Evolutionary conservation across 495 filamentous ascomycete species (phyloP).

Genomic region (Hypomontagnella submonticulosa): DNA sequence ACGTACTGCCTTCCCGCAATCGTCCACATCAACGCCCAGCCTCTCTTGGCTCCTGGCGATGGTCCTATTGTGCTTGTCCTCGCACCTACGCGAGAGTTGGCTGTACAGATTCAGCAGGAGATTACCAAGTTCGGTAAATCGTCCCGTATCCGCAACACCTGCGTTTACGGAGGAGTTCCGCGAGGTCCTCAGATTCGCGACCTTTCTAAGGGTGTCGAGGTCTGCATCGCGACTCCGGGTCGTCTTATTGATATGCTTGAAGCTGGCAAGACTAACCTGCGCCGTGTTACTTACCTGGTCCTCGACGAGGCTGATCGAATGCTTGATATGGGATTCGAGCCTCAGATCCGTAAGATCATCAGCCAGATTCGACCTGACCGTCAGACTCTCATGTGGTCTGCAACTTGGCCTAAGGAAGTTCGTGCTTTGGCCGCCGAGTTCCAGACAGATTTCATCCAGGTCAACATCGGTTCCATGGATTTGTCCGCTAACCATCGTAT

Average conservation of each 20-base stretch:
- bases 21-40: conserved; percentile 99
- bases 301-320: conserved; percentile 91
- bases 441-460: conserved; percentile 96
- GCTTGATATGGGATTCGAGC: conserved; percentile 93
- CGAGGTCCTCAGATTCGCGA: conserved; percentile 97
- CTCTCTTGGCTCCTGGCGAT: conserved; percentile 94
- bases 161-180: conserved; percentile 98
- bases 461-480: conserved; percentile 98
- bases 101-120: conserved; percentile 96
- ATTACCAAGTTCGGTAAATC: conserved; percentile 97
- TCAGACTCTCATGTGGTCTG: conserved; percentile 99
- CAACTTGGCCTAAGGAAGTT: conserved; percentile 99
- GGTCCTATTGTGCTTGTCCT: conserved; percentile 96
- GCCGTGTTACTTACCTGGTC: conserved; percentile 94
- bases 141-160: conserved; percentile 97
- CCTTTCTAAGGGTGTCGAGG: conserved; percentile 85
- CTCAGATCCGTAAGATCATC: conserved; percentile 93
- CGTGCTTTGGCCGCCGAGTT: conserved; percentile 95
- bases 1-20: conserved; percentile 99
- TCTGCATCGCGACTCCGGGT: conserved; percentile 95
- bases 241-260: conserved; percentile 99
- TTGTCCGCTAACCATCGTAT: conserved; percentile 98
- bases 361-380: conserved; percentile 97
- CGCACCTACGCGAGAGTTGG: conserved; percentile 95
- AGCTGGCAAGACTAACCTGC: conserved; percentile 95